A percentile compares a stretch with the other conserved stretches of the same genome.
Evolutionary conservation across 768 basidiomycete species (phyloP).

Genomic region (Lactarius tabidus): DNA sequence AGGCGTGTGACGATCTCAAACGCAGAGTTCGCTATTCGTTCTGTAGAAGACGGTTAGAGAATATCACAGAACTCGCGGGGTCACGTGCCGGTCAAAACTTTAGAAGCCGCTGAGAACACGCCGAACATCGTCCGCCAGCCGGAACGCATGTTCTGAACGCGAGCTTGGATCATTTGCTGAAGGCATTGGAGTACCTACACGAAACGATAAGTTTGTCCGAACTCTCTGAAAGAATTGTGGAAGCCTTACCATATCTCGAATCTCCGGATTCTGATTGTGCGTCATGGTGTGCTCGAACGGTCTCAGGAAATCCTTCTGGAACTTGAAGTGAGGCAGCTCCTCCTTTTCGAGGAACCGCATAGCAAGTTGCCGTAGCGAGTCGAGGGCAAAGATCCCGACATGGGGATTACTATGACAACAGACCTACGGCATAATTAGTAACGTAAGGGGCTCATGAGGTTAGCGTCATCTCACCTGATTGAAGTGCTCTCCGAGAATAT

Average conservation of each 20-base stretch:
- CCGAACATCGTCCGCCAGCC: constrained; percentile 99
- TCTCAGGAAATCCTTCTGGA: constrained; percentile 98
- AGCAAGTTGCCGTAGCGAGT: constrained; percentile 92
- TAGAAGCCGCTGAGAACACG: constrained; percentile 95
- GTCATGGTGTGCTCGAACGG: constrained; percentile 98
- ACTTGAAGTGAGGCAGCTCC: constrained; percentile 96
- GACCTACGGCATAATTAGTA: constrained; percentile 52
- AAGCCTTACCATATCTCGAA: constrained; percentile 82
- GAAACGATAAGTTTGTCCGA: background rate
- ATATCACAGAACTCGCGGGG: constrained; percentile 6
- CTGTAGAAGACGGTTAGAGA: constrained; percentile 37
- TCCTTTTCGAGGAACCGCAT: constrained; percentile 99
- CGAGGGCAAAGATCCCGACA: constrained; percentile 94
- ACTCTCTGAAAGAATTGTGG: background rate
- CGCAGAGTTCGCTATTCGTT: constrained; percentile 87
- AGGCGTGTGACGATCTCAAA: constrained; percentile 94
- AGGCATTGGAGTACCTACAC: constrained; percentile 90
- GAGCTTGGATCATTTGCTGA: constrained; percentile 97
- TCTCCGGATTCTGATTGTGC: constrained; percentile 92
- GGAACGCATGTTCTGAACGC: constrained; percentile 91
- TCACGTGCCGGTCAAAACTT: constrained; percentile 73
- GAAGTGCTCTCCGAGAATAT: constrained; percentile 96
- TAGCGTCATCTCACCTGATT: constrained; percentile 64
- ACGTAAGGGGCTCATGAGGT: background rate
- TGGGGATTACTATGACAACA: constrained; percentile 98